Percentiles rank a stretch among this genome's conserved stretches.
These are phyloP conservation scores for Paraglomus brasilianum DNA, from an alignment of 192 early-diverging fungal species.

Conservation along the genomic window DNA sequence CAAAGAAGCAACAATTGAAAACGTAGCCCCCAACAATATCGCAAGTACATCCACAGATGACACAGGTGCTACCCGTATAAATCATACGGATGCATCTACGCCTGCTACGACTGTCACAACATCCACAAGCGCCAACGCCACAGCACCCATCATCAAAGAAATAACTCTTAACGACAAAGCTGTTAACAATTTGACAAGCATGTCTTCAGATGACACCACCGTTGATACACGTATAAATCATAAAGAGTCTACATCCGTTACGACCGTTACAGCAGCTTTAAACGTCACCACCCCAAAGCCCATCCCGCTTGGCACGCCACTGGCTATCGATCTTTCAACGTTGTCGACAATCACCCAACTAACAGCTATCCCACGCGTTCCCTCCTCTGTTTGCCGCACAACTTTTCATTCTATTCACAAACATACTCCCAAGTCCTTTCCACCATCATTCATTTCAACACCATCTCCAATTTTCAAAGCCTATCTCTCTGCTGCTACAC, in stretches of 20 bases:
- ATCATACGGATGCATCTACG: neutral
- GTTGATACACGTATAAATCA: too few species aligned
- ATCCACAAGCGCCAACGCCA: neutral
- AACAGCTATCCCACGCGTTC: slow-evolving; percentile 58
- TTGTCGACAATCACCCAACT: slow-evolving; percentile 48
- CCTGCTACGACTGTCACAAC: neutral
- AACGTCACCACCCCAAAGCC: too few species aligned
- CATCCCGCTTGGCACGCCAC: too few species aligned
- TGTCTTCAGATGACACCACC: too few species aligned
- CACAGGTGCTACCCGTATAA: neutral
- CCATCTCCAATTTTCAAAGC: slow-evolving; percentile 51
- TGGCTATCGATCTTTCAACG: slow-evolving; percentile 43
- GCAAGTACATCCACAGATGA: neutral
- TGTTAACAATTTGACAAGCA: too few species aligned
- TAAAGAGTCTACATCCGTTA: too few species aligned
- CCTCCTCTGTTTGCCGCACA: slow-evolving; percentile 49
- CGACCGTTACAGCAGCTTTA: too few species aligned
- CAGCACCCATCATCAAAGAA: neutral
- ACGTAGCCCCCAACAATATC: neutral
- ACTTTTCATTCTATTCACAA: slow-evolving; percentile 10
- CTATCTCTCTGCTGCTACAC: slow-evolving; percentile 51
- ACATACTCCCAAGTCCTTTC: neutral
- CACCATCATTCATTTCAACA: slow-evolving; percentile 49
- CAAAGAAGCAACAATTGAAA: slow-evolving; percentile 25
- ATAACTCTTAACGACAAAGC: neutral